Conservation (phyloP, 2,329 filamentous ascomycete genomes). For the Drechslera avenae region DNA sequence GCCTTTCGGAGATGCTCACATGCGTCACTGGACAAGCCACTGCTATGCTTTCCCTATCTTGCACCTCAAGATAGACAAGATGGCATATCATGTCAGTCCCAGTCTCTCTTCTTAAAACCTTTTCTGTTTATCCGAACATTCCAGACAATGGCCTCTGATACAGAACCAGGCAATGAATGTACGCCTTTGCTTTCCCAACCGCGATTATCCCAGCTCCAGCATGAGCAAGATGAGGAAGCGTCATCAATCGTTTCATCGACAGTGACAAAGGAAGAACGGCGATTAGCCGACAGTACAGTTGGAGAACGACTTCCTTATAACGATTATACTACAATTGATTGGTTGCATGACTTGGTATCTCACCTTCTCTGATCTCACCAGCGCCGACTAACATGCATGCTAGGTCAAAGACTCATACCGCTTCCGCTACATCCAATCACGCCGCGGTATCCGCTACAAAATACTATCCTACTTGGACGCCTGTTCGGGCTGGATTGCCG, state of each 20-base stretch:
- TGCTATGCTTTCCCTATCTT: neutral
- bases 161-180: conserved; percentile 39
- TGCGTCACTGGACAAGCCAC: conserved; percentile 15
- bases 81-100: neutral
- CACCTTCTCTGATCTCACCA: too few relatives aligned
- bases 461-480: conserved; percentile 55
- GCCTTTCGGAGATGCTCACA: conserved; percentile 1
- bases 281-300: conserved; percentile 53
- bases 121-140: neutral
- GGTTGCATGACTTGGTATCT: conserved; percentile 62
- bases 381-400: conserved; percentile 2
- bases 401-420: conserved; percentile 63
- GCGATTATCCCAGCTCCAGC: conserved; percentile 44
- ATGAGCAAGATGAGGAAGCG: conserved; percentile 49
- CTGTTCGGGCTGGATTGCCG: conserved; percentile 62
- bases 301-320: conserved; percentile 65
- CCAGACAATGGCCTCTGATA: conserved; percentile 25
- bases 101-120: neutral
- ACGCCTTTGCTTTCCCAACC: conserved; percentile 42
- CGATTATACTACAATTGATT: conserved; percentile 67
- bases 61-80: neutral
- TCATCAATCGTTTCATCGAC: conserved; percentile 53
- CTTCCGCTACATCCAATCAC: conserved; percentile 53
- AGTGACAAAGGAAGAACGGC: conserved; percentile 57
- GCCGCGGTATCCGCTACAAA: conserved; percentile 50